phyloP scores from a whole-genome alignment of 371 early-diverging fungal species.

The Coemansia linderi region DNA sequence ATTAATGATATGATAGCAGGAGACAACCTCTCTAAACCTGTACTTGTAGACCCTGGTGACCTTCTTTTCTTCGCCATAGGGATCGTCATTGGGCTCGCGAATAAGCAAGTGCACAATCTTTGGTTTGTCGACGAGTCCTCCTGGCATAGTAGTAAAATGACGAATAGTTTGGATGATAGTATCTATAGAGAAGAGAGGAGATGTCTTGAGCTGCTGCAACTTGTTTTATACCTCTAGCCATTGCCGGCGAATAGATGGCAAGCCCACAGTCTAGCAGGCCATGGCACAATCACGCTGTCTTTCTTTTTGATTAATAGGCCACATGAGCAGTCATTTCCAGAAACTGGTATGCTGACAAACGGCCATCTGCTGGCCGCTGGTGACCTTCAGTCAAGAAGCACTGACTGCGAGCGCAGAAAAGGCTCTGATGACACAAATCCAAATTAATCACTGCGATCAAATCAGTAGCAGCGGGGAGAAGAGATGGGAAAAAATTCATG shows the following conservation, averaged over 20 bases:
- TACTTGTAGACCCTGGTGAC: neutral
- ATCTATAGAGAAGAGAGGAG: neutral
- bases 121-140: neutral
- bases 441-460: too few relatives aligned
- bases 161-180: neutral
- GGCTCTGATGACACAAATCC: too few relatives aligned
- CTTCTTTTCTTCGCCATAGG: neutral
- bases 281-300: too few relatives aligned
- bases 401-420: neutral
- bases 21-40: neutral
- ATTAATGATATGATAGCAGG: neutral
- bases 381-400: too few relatives aligned
- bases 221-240: constrained; percentile 1
- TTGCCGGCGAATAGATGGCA: neutral
- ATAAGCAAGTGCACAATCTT: neutral
- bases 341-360: neutral
- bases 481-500: too few relatives aligned
- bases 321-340: neutral
- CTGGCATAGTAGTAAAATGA: neutral
- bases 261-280: neutral
- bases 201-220: neutral
- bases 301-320: neutral
- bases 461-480: too few relatives aligned
- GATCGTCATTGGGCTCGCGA: neutral
- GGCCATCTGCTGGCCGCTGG: too few relatives aligned